phyloP scores from a whole-genome alignment of 108 stramenopile species.

The Cylindrotheca closterium region DNA sequence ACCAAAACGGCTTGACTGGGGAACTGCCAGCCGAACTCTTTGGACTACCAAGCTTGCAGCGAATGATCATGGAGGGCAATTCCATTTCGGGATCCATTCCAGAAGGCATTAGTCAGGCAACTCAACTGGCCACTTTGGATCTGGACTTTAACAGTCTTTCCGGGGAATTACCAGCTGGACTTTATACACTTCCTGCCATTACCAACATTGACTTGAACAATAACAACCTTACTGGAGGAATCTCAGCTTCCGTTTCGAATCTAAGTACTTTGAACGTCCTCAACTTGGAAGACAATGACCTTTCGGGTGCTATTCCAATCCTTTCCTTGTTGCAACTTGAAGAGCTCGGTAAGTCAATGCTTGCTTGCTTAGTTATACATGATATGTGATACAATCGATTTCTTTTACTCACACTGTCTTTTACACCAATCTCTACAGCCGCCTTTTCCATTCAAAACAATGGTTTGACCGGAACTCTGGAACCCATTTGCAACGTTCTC shows the following conservation, averaged over 20 bases:
- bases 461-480: conserved; percentile 31
- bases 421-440: conserved; percentile 10
- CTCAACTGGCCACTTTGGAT: conserved; percentile 23
- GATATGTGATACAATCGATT: not conserved
- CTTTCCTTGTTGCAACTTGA: conserved; percentile 19
- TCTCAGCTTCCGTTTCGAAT: conserved; percentile 24
- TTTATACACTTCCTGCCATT: conserved; percentile 22
- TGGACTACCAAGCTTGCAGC: conserved; percentile 13
- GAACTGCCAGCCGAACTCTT: conserved; percentile 36
- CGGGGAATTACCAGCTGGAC: conserved; percentile 28
- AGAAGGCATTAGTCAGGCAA: conserved; percentile 12
- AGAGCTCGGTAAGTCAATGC: conserved; percentile 20
- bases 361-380: not conserved
- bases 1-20: conserved; percentile 39
- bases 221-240: conserved; percentile 34
- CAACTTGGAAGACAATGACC: conserved; percentile 55
- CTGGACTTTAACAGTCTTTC: conserved; percentile 30
- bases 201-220: conserved; percentile 30
- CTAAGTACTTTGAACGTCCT: conserved; percentile 34
- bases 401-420: not conserved
- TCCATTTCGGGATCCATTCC: conserved; percentile 35
- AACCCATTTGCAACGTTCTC: conserved; percentile 27
- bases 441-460: conserved; percentile 33
- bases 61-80: conserved; percentile 33
- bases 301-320: conserved; percentile 51